Evolutionary conservation across 352 stramenopile genomes (phyloP), one percentile per base, ranked within the genome.

Genomic region (Phytophthora citrophthora): DNA sequence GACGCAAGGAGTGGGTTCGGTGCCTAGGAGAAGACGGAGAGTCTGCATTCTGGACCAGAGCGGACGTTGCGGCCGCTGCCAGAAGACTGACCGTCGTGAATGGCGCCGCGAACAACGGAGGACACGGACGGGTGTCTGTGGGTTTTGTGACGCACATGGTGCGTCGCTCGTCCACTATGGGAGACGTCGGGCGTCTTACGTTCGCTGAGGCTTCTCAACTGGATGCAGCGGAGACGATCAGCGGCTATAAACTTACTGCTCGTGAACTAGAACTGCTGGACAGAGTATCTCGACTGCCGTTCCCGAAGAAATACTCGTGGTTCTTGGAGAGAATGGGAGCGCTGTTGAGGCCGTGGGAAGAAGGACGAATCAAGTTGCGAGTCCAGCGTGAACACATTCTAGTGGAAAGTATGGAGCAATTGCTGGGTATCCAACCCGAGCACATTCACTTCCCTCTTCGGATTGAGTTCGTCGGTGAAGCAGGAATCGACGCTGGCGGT

Each of bases 391-490:
- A 91, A 34, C 79, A 88, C 23, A 84, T 94, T 20, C 62, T 94
- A 1, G 80, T 90, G 47, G 86, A 94, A 62, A 88, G 78, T 13
- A 92, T 94, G 81, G 86, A 94, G 56, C 85, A 94, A 48, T 53
- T 94, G 24, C 58, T 93, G 32, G 82, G 82, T 13, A 89, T 91
- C 71, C 83, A 90, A 52, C 61, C 75, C 6, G 77, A 90, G 32
- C 80, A 92, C 43, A 82, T 94, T 40, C 83, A 90, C 41, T 91
- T 88, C 54, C 90, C 88, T 39, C 58, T 97, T 1, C 81, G 88
- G 1, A 93, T 96, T 57, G 88, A 97, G 64, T 97, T 97, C 61
- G 69, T 95, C 6, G 84, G 81, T 3, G 86, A 95, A 60, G 65
- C 83, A 23, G 86, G 82, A 15, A 89, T 93, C 51, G 86, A 95